Base-by-base conservation (phyloP, 306 rosid genomes). In the Malus asiatica region DNA sequence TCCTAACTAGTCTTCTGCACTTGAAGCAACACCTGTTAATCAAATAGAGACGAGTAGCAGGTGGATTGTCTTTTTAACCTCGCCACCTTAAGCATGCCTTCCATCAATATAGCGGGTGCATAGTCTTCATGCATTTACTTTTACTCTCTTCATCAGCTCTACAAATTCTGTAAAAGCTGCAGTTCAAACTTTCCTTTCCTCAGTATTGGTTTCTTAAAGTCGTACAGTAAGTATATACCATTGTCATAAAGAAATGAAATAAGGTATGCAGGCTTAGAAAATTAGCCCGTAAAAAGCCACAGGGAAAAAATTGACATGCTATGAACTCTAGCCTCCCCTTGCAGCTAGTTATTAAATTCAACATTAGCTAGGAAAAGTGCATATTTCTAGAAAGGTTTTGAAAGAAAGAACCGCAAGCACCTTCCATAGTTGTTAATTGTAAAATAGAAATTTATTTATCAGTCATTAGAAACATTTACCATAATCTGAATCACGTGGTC, bases 401-500 rank as follows among this genome's bases (percentile, higher is more conserved):
- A 55, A 32, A 32, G 35, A 32, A 58, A 58, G 16, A 59, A 23
- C 11, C 10, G 32, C 64, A 59, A 23, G 32, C 6, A 55, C n/a
- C 22, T 19, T 20, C 27, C 62, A 20, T 57, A 9, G 22, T 23
- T 60, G 33, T 23, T 12, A 25, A 25, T 27, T 60, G 66, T 60
- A 60, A 25, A 60, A 60, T 12, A 11, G 32, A 25, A 23, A 23
- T 55, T 55, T 20, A 55, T 55, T 18, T 55, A 55, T 55, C 27
- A 6, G 9, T 20, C 61, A 16, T 6, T 19, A 20, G 11, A 55
- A 55, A 55, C 10, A 55, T 2, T 81, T 88, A 92, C 97, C 96
- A 20, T 93, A 83, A 80, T 95, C 98, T 8, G 97, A 92, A 87
- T 95, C 98, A 76, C 90, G 98, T 79, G 97, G 98, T 72, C 98